Evolutionary conservation across 352 stramenopile genomes (phyloP).

Genomic region (Globisporangium barbulae): DNA sequence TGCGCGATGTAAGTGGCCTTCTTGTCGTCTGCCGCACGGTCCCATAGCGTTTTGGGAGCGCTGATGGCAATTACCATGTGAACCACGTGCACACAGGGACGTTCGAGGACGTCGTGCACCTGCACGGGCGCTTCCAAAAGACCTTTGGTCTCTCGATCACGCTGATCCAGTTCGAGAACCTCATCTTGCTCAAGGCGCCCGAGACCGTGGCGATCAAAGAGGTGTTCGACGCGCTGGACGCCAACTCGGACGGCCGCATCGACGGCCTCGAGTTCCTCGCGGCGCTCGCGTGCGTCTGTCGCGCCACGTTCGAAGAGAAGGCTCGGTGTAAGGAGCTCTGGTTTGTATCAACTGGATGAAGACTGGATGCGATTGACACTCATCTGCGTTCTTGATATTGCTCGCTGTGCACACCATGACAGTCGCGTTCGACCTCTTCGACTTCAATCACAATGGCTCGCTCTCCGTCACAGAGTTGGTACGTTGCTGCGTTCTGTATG

Average conservation of each 20-base stretch:
- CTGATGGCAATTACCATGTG: too few species aligned
- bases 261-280: slow-evolving; percentile 79
- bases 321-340: slow-evolving; percentile 51
- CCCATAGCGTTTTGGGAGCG: too few species aligned
- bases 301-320: slow-evolving; percentile 77
- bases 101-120: slow-evolving; percentile 57
- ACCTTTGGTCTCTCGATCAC: slow-evolving; percentile 77
- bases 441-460: slow-evolving; percentile 78
- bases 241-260: slow-evolving; percentile 71
- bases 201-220: slow-evolving; percentile 61
- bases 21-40: background rate
- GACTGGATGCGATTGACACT: background rate
- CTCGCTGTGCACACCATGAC: background rate
- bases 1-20: slow-evolving; percentile 48
- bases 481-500: background rate
- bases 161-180: slow-evolving; percentile 65
- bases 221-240: slow-evolving; percentile 71
- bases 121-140: slow-evolving; percentile 64
- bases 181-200: slow-evolving; percentile 61
- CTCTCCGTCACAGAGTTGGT: slow-evolving; percentile 73
- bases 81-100: slow-evolving; percentile 35
- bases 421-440: slow-evolving; percentile 77
- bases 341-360: background rate
- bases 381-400: background rate
- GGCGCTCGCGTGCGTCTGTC: slow-evolving; percentile 64